phyloP scores from a whole-genome alignment of 768 basidiomycete species.

The Rickenella mellea region DNA sequence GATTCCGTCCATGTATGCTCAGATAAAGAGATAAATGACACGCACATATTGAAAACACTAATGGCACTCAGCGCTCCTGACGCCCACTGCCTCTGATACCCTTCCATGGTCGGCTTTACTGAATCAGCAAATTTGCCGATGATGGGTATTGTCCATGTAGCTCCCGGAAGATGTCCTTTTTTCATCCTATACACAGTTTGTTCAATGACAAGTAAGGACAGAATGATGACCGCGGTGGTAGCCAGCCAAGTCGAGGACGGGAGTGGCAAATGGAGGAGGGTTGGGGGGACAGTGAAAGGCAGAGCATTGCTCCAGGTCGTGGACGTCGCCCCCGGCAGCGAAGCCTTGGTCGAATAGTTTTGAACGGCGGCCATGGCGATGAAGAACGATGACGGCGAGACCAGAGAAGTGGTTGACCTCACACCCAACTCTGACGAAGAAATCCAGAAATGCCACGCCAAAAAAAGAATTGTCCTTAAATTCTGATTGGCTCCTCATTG shows the following conservation, averaged over 20 bases:
- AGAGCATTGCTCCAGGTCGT: too few species aligned
- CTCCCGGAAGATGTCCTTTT: constrained; percentile 82
- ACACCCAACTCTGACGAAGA: too few species aligned
- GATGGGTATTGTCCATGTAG: constrained; percentile 89
- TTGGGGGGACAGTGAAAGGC: too few species aligned
- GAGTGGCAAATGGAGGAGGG: too few species aligned
- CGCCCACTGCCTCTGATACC: constrained; percentile 88
- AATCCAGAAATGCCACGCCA: too few species aligned
- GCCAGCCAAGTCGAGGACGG: constrained; percentile 42
- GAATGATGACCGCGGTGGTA: constrained; percentile 60
- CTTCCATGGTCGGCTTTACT: constrained; percentile 82
- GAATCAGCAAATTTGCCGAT: constrained; percentile 96
- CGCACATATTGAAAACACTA: constrained; percentile 97
- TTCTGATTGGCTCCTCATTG: too few species aligned
- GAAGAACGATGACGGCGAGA: too few species aligned
- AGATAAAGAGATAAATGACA: not conserved
- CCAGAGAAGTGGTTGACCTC: too few species aligned
- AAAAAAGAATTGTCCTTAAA: too few species aligned
- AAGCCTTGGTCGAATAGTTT: too few species aligned
- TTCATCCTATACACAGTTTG: constrained; percentile 84
- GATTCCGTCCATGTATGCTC: not conserved
- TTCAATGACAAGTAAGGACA: constrained; percentile 74
- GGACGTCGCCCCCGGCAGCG: too few species aligned
- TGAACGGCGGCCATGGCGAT: too few species aligned
- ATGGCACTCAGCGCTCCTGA: constrained; percentile 80